These are phyloP conservation scores for Solanum arcanum DNA, from an alignment of 257 asterid species.

Conservation along the genomic window DNA sequence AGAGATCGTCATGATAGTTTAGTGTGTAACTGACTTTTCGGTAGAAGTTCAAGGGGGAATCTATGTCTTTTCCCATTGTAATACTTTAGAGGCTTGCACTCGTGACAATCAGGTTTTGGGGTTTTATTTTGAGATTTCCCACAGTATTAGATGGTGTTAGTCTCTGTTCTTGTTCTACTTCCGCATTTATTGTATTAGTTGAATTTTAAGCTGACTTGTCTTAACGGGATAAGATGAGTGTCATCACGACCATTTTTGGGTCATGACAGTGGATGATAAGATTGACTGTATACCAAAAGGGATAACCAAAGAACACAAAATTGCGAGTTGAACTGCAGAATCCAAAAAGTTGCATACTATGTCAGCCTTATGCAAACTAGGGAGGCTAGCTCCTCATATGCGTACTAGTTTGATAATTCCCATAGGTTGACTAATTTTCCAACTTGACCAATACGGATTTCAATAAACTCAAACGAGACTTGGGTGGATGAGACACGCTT, in stretches of 20 bases:
- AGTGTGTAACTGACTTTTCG: too few species aligned
- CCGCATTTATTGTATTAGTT: not conserved
- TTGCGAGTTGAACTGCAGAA: not conserved
- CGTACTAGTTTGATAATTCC: not conserved
- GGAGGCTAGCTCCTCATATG: not conserved
- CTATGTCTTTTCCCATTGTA: too few species aligned
- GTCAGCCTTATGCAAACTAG: not conserved
- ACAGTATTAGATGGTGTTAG: not conserved
- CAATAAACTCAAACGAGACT: not conserved
- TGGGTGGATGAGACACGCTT: not conserved
- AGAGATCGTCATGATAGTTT: too few species aligned
- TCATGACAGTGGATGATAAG: not conserved
- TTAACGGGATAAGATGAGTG: not conserved
- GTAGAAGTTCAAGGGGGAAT: too few species aligned
- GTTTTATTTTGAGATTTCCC: not conserved
- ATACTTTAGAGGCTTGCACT: not conserved
- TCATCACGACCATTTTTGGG: not conserved
- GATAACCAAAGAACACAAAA: not conserved
- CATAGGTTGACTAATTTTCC: not conserved
- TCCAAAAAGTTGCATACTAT: not conserved
- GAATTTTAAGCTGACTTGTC: not conserved
- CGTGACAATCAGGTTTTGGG: not conserved
- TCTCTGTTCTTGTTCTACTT: not conserved
- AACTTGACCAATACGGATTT: not conserved
- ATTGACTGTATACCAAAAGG: not conserved